Evolutionary conservation across 2,329 filamentous ascomycete genomes (phyloP), one percentile per base, ranked within the genome.

Genomic region (Coleophoma eucalyptorum): DNA sequence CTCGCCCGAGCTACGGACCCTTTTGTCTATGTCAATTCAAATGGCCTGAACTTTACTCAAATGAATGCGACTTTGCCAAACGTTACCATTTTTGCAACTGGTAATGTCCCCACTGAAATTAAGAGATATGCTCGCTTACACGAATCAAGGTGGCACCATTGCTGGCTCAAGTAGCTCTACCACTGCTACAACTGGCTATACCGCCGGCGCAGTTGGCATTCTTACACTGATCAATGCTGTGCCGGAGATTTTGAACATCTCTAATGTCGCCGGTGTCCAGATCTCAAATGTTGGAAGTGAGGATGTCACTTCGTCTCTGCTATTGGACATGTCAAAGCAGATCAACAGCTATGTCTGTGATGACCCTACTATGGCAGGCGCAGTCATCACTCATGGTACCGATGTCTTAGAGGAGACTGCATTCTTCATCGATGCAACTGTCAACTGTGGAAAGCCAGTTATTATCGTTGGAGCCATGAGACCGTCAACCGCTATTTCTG

Each of bases 401-500:
- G 83, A 87, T 58, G 84, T 80, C 0, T 70, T 86, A 1, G 82
- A 85, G 58, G 82, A 86, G 64, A 77, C 78, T 0, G 78, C 81
- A 8, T 84, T 85, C 68, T 84, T 84, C 68, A 67, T 86, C 8
- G 78, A 84, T 55, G 66, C 79, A 3, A 81, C 79, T 0, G 63
- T 84, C 33, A 75, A 75, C 56, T 79, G 74, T 41, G 70, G 71
- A 31, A 84, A 85, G 63, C 81, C 82, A 1, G 72, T 86, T 5
- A 73, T 85, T 4, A 61, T 81, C 20, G 81, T 82, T 2, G 82
- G 81, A 5, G 76, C 82, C 16, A 86, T 86, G 82, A 72, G 82
- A 10, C 82, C 82, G 4, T 76, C 80, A 0, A 84, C 81, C 0
- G 81, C 80, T 12, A 72, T 84, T 58, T 80, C 77, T 53, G 81